These are phyloP conservation scores for Fusarium sp. DNA, from an alignment of 2,329 filamentous ascomycete species.

Conservation along the genomic window DNA sequence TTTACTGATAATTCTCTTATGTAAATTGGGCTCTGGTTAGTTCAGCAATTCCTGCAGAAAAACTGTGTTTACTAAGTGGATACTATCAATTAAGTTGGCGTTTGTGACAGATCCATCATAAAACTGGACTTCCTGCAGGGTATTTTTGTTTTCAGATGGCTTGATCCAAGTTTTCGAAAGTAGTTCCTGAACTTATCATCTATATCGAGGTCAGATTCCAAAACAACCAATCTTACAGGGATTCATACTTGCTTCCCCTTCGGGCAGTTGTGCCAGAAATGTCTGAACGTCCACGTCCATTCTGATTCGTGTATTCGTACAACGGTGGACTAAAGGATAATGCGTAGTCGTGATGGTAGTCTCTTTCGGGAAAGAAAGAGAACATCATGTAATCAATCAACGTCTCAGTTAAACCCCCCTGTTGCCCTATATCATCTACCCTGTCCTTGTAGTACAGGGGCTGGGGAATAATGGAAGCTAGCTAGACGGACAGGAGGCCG, in stretches of 20 bases:
- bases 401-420: constrained; percentile 1
- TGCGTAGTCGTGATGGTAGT: constrained; percentile 6
- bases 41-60: not conserved
- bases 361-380: constrained; percentile 4
- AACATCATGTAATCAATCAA: constrained; percentile 26
- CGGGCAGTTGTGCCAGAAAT: constrained; percentile 16
- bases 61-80: not conserved
- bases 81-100: constrained; percentile 6
- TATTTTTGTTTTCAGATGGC: not conserved
- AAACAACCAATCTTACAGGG: constrained; percentile 7
- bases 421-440: constrained; percentile 1
- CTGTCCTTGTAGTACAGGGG: constrained; percentile 18
- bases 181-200: too few species aligned
- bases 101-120: not conserved
- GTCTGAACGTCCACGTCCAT: constrained; percentile 16
- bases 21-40: not conserved
- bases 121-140: not conserved
- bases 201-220: not conserved
- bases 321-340: constrained; percentile 15
- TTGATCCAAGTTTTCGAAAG: not conserved
- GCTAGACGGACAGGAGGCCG: constrained; percentile 2
- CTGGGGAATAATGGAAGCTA: constrained; percentile 1
- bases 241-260: constrained; percentile 8
- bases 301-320: constrained; percentile 35
- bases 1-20: not conserved